Evolutionary conservation across 2,329 filamentous ascomycete genomes (phyloP).

Genomic region (Sarocladium oryzae): DNA sequence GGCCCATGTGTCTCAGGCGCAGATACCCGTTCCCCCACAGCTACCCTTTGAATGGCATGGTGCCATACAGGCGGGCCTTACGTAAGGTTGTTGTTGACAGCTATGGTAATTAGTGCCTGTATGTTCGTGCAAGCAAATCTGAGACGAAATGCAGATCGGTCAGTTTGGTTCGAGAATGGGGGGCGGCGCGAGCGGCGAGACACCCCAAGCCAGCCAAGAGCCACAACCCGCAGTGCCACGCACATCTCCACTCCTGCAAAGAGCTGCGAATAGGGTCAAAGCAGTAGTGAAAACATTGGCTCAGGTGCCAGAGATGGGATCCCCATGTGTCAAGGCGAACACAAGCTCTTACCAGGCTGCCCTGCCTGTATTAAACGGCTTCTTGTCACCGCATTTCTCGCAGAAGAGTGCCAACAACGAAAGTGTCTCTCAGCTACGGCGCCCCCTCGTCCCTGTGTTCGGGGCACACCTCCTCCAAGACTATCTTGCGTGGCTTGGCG

Average conservation of each 20-base stretch:
- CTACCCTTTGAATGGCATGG: background rate
- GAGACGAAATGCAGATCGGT: slow-evolving; percentile 9
- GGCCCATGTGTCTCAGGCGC: background rate
- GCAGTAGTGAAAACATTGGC: background rate
- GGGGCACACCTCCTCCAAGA: slow-evolving; percentile 1
- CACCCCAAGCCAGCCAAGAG: slow-evolving; percentile 6
- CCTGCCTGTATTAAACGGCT: no score
- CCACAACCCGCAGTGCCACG: slow-evolving; percentile 5
- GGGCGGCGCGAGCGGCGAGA: background rate
- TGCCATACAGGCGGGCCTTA: background rate
- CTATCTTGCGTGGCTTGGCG: slow-evolving; percentile 2
- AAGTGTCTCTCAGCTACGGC: background rate
- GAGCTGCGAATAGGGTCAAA: background rate
- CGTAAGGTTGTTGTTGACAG: background rate
- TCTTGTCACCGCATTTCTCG: no score
- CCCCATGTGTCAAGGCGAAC: no score
- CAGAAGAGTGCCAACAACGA: no score
- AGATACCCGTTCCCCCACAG: background rate
- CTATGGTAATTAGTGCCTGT: no score
- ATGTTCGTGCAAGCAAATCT: no score
- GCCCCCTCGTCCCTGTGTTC: background rate
- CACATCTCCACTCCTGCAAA: slow-evolving; percentile 3
- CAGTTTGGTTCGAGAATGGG: slow-evolving; percentile 7
- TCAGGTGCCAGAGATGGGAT: no score
- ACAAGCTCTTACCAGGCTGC: no score